These are phyloP conservation scores for Ganoderma resinaceum DNA, from an alignment of 1,284 basidiomycete species.

Conservation along the genomic window DNA sequence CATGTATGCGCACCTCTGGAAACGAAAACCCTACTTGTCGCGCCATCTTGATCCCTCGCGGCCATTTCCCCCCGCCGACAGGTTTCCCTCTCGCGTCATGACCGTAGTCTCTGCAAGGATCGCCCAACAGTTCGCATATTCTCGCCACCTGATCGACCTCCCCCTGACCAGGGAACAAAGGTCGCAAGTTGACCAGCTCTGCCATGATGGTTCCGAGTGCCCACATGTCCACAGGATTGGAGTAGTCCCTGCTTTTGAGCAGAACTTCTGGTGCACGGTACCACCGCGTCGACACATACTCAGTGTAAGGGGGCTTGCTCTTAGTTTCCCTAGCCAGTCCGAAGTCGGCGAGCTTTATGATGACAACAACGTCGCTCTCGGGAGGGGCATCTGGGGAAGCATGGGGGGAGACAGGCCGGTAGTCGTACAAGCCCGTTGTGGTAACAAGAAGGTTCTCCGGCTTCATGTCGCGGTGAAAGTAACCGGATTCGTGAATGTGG, in stretches of 20 bases:
- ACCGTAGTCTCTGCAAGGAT: constrained; percentile 88
- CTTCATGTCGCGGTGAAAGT: constrained; percentile 99
- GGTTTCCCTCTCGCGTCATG: constrained; percentile 72
- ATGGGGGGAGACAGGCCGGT: constrained; percentile 77
- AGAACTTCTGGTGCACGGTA: constrained; percentile 99
- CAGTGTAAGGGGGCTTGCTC: constrained; percentile 94
- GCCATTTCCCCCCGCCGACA: constrained; percentile 91
- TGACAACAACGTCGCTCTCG: constrained; percentile 95
- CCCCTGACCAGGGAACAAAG: constrained; percentile 96
- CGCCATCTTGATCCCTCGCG: constrained; percentile 86
- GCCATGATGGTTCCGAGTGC: constrained; percentile 98
- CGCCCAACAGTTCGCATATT: constrained; percentile 93
- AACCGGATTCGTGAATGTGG: constrained; percentile 93
- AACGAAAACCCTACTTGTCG: constrained; percentile 89
- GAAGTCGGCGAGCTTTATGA: constrained; percentile 99
- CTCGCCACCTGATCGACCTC: constrained; percentile 93
- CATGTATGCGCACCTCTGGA: constrained; percentile 70
- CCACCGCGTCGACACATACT: constrained; percentile 99
- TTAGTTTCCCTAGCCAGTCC: constrained; percentile 93
- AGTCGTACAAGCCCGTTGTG: constrained; percentile 97
- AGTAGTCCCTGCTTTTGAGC: constrained; percentile 91
- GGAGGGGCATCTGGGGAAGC: constrained; percentile 64
- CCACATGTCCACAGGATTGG: constrained; percentile 99
- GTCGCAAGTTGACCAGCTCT: constrained; percentile 94
- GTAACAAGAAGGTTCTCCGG: constrained; percentile 99